Conservation (phyloP, 306 rosid genomes). For the Canavalia ensiformis region DNA sequence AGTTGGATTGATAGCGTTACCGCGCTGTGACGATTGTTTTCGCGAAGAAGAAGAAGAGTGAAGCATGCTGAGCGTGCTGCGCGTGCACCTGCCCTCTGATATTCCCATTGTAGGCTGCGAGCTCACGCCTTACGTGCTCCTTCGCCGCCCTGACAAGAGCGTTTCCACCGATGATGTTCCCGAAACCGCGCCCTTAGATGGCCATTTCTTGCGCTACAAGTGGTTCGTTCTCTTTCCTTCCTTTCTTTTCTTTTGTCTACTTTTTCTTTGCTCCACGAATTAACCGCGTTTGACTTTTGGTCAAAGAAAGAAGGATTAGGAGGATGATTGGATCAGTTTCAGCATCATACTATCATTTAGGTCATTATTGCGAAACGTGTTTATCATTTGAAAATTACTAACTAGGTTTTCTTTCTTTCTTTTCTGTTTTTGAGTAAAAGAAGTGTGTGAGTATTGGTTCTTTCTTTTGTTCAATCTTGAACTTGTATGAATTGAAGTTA, state of each 20-base stretch:
- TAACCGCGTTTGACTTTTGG: background rate
- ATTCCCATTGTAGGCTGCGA: constrained; percentile 99
- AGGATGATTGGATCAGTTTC: background rate
- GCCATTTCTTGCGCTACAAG: constrained; percentile 88
- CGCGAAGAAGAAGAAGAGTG: constrained; percentile 2
- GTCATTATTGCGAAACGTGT: background rate
- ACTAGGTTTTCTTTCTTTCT: background rate
- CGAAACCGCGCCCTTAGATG: constrained; percentile 78
- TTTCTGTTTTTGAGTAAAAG: background rate
- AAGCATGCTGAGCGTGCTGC: constrained; percentile 97
- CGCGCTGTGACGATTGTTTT: constrained; percentile 53
- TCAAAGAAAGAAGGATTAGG: background rate
- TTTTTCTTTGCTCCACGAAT: background rate
- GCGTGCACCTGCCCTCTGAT: constrained; percentile 96
- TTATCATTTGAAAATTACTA: no score
- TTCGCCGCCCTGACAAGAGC: constrained; percentile 74
- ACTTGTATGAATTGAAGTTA: background rate
- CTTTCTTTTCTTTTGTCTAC: background rate
- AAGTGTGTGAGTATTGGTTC: background rate
- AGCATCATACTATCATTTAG: background rate
- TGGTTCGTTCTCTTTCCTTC: constrained; percentile 56
- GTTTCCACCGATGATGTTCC: constrained; percentile 78
- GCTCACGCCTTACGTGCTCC: constrained; percentile 92
- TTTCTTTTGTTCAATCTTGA: background rate
- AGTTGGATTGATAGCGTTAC: constrained; percentile 48